A percentile compares a stretch with the other conserved stretches of the same genome.
These are phyloP conservation scores for Russula sp. DNA, from an alignment of 768 basidiomycete genomes.

Conservation along the genomic window DNA sequence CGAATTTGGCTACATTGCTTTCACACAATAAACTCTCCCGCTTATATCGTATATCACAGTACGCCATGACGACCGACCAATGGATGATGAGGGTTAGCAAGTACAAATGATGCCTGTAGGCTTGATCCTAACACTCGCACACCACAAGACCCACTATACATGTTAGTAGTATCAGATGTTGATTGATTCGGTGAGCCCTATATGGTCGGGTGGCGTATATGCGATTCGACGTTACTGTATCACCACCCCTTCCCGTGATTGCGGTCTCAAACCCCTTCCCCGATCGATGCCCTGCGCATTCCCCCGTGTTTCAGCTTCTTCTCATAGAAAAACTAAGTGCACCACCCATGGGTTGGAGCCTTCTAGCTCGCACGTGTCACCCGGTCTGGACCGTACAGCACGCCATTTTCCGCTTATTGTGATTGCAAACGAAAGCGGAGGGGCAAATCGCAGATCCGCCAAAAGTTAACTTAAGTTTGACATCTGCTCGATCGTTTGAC, in stretches of 20 bases:
- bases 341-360: too few relatives aligned
- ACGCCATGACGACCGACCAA: background rate
- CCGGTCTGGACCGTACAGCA: background rate
- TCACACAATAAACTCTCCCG: background rate
- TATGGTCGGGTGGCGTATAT: too few relatives aligned
- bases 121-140: background rate
- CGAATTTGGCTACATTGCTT: constrained; percentile 7
- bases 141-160: background rate
- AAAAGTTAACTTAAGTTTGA: background rate
- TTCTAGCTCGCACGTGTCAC: background rate
- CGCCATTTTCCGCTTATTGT: too few relatives aligned
- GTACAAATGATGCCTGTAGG: background rate
- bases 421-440: background rate
- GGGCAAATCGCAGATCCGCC: background rate
- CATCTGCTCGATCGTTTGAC: background rate
- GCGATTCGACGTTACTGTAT: too few relatives aligned
- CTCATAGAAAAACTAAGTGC: background rate
- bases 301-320: background rate
- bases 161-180: background rate
- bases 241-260: background rate
- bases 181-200: background rate
- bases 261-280: background rate
- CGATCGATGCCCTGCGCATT: background rate
- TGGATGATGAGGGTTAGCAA: background rate
- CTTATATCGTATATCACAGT: background rate